Conservation (phyloP, 2,329 filamentous ascomycete species). For the Fusarium subglutinans region DNA sequence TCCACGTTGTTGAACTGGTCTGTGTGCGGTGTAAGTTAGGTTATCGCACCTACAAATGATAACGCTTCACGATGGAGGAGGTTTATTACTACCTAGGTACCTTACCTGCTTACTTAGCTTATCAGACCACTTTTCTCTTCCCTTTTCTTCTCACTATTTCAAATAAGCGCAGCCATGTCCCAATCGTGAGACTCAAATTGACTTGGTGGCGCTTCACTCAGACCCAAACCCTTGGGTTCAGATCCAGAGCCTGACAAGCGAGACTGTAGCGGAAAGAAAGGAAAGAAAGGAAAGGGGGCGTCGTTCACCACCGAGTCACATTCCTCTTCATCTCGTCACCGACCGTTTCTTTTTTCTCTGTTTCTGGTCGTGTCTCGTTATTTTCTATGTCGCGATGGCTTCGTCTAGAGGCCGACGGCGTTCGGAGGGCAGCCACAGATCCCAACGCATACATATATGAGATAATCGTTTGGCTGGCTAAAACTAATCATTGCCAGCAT, state of each 20-base stretch:
- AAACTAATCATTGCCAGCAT: not conserved
- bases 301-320: slow-evolving; percentile 26
- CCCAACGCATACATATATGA: not conserved
- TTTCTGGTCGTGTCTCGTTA: not conserved
- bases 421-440: slow-evolving; percentile 24
- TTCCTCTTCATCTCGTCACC: slow-evolving; percentile 25
- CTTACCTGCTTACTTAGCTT: not conserved
- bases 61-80: not conserved
- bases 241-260: slow-evolving; percentile 1
- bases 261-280: slow-evolving; percentile 4
- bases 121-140: slow-evolving; percentile 1
- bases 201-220: slow-evolving; percentile 10
- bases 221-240: slow-evolving; percentile 27
- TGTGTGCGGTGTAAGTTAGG: slow-evolving; percentile 6
- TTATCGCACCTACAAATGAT: not conserved
- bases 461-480: not conserved
- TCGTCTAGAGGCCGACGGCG: slow-evolving; percentile 25
- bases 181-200: not conserved
- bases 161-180: slow-evolving; percentile 10
- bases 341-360: slow-evolving; percentile 11
- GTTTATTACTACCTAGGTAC: not conserved
- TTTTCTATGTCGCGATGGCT: slow-evolving; percentile 6
- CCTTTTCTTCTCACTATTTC: slow-evolving; percentile 4
- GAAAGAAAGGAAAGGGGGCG: slow-evolving; percentile 3
- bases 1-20: slow-evolving; percentile 18